These are phyloP conservation scores for Triticum turgidum DNA, from an alignment of 176 grass and related monocot species.

Conservation along the genomic window DNA sequence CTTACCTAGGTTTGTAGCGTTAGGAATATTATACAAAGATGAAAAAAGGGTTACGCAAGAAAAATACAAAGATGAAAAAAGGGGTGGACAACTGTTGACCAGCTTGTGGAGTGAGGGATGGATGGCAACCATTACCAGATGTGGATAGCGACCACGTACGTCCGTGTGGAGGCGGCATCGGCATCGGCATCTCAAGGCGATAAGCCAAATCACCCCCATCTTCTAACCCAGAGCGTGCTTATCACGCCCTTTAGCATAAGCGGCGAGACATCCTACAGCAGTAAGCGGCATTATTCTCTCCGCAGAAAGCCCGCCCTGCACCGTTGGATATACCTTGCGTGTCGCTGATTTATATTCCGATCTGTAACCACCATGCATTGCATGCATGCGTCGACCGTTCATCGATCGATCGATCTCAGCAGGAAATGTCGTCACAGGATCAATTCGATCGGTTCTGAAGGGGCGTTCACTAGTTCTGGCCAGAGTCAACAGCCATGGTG, in stretches of 20 bases:
- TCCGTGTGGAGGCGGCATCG: no score
- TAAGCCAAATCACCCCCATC: background rate
- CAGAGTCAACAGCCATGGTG: background rate
- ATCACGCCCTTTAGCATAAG: constrained; percentile 16
- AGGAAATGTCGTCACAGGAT: constrained; percentile 5
- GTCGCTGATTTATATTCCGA: constrained; percentile 21
- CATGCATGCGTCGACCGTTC: background rate
- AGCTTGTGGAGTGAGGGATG: background rate
- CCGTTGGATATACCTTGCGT: constrained; percentile 16
- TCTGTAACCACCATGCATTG: background rate
- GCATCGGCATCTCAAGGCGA: constrained; percentile 18
- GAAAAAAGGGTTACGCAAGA: no score
- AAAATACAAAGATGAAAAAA: no score
- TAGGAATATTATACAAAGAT: no score
- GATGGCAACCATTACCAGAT: background rate
- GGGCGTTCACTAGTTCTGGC: background rate
- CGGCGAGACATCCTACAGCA: background rate
- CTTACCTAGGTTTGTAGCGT: no score
- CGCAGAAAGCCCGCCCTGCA: constrained; percentile 11
- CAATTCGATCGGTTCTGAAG: background rate
- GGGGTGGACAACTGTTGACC: no score
- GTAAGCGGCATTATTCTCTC: constrained; percentile 36
- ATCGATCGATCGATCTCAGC: background rate
- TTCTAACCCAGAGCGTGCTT: background rate
- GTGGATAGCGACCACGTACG: constrained; percentile 12